Percentiles rank a stretch among this genome's conserved stretches.
These are phyloP conservation scores for Neopestalotiopsis sp. DNA, from an alignment of 2,329 filamentous ascomycete species.

Conservation along the genomic window DNA sequence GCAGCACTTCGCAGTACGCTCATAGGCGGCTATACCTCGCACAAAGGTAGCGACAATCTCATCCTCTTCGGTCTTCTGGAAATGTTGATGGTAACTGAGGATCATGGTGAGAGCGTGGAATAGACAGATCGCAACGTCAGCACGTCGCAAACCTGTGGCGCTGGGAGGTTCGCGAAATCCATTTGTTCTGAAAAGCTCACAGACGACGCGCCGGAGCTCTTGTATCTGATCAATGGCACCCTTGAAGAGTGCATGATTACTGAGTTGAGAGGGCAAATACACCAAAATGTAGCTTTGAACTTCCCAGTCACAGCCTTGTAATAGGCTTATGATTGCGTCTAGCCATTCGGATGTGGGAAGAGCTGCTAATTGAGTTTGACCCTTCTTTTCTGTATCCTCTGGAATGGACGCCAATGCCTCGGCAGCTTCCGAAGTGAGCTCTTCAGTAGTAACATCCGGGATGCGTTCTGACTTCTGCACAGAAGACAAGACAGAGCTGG, in stretches of 20 bases:
- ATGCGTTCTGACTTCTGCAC: background rate
- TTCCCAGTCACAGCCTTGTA: conserved; percentile 86
- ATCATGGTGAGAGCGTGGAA: conserved; percentile 88
- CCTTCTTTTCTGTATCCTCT: conserved; percentile 8
- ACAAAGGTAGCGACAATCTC: conserved; percentile 88
- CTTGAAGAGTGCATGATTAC: conserved; percentile 85
- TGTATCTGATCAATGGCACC: conserved; percentile 76
- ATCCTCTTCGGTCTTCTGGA: conserved; percentile 84
- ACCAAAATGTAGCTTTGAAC: conserved; percentile 89
- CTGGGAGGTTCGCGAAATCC: conserved; percentile 81
- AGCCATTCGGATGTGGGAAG: conserved; percentile 74
- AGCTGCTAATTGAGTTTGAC: conserved; percentile 38
- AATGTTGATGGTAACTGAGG: conserved; percentile 86
- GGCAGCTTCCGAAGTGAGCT: conserved; percentile 13
- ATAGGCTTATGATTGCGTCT: conserved; percentile 75
- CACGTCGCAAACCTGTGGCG: conserved; percentile 80
- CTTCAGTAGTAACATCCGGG: background rate
- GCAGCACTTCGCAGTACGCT: conserved; percentile 87
- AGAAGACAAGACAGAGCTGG: conserved; percentile 59
- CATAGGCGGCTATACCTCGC: conserved; percentile 81
- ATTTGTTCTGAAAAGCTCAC: conserved; percentile 80
- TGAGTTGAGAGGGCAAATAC: conserved; percentile 84
- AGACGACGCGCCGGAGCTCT: conserved; percentile 75
- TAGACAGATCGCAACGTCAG: conserved; percentile 86
- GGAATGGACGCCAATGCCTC: conserved; percentile 19